These are phyloP conservation scores for Teratosphaeria destructans DNA, from an alignment of 2,329 filamentous ascomycete species.

Conservation along the genomic window DNA sequence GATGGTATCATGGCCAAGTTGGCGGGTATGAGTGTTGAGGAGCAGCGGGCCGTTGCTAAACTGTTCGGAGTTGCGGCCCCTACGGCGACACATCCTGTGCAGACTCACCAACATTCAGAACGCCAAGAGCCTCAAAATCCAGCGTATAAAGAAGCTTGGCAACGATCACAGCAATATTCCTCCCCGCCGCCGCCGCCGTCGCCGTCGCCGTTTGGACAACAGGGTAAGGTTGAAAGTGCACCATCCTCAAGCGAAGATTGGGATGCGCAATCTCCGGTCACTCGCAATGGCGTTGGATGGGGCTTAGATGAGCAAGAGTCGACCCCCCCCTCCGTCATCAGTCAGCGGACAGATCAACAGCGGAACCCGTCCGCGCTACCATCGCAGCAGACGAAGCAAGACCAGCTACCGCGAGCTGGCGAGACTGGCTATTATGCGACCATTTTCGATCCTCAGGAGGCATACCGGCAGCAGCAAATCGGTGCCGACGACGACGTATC, in stretches of 20 bases:
- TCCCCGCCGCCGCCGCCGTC: neutral
- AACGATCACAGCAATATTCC: neutral
- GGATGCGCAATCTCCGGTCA: neutral
- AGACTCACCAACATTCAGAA: neutral
- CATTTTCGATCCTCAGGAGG: conserved; percentile 12
- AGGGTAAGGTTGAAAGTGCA: neutral
- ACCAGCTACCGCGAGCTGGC: neutral
- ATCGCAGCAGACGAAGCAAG: neutral
- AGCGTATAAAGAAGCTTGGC: neutral
- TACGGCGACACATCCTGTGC: neutral
- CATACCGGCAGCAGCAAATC: neutral
- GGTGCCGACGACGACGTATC: conserved; percentile 8
- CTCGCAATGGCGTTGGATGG: neutral
- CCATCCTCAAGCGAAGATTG: neutral
- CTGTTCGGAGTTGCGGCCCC: neutral
- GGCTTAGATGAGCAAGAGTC: neutral
- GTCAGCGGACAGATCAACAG: neutral
- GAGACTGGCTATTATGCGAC: conserved; percentile 11
- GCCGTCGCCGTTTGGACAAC: neutral
- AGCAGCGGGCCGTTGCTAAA: neutral
- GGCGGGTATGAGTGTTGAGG: neutral
- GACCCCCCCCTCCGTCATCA: neutral
- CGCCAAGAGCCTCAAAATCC: neutral
- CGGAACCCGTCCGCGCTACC: neutral
- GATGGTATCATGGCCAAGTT: neutral